Conservation (phyloP, 1,139 yeast species). For the Protomyces pachydermus region DNA sequence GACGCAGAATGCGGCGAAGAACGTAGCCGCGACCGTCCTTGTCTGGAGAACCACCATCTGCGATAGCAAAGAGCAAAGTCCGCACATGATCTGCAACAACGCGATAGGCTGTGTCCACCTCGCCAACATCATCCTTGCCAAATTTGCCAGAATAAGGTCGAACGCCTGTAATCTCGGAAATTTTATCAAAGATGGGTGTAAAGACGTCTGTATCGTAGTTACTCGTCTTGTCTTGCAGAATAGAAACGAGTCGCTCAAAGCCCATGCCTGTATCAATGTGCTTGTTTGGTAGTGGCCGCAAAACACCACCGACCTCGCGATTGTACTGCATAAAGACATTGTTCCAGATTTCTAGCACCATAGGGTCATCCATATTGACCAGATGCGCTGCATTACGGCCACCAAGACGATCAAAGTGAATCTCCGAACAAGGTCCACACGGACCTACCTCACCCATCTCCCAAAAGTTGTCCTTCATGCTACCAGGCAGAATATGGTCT, state of each 20-base stretch:
- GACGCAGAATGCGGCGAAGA: slow-evolving; percentile 88
- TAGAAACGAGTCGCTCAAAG: slow-evolving; percentile 91
- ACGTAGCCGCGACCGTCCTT: slow-evolving; percentile 99
- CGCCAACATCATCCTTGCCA: slow-evolving; percentile 86
- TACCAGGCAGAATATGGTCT: slow-evolving; percentile 88
- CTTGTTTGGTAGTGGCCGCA: slow-evolving; percentile 80
- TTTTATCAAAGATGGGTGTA: slow-evolving; percentile 74
- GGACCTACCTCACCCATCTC: slow-evolving; percentile 99
- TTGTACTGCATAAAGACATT: slow-evolving; percentile 93
- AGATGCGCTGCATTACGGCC: slow-evolving; percentile 88
- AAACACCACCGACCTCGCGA: slow-evolving; percentile 82
- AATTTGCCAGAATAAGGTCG: slow-evolving; percentile 88
- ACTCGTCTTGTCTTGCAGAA: slow-evolving; percentile 81
- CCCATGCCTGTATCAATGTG: slow-evolving; percentile 99
- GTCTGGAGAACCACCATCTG: slow-evolving; percentile 99
- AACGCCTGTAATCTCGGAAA: slow-evolving; percentile 88
- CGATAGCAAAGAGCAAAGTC: slow-evolving; percentile 89
- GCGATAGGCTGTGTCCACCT: slow-evolving; percentile 95
- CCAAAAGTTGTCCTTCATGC: slow-evolving; percentile 92
- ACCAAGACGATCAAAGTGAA: slow-evolving; percentile 96
- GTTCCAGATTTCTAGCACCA: slow-evolving; percentile 96
- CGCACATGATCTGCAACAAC: slow-evolving; percentile 98
- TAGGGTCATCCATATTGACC: slow-evolving; percentile 95
- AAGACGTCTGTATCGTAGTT: slow-evolving; percentile 97
- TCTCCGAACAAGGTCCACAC: slow-evolving; percentile 98